phyloP scores from a whole-genome alignment of 129 eudicot species.

The Flaveria bidentis region DNA sequence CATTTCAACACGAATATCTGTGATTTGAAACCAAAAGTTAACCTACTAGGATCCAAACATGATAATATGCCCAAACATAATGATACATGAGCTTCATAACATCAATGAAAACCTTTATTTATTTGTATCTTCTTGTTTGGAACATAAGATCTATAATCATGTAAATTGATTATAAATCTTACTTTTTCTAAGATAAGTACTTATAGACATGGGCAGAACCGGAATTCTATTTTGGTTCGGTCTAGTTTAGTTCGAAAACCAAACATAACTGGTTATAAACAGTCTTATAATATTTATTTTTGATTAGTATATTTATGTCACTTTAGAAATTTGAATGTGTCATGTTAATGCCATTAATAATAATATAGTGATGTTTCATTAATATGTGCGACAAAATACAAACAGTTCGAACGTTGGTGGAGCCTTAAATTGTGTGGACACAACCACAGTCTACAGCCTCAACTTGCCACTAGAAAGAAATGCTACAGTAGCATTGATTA shows the following conservation, averaged over 20 bases:
- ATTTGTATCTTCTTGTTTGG: slow-evolving; percentile 5
- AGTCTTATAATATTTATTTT: background rate
- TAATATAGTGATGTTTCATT: background rate
- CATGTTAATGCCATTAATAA: background rate
- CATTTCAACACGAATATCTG: background rate
- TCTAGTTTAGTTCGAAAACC: background rate
- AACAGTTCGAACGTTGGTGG: background rate
- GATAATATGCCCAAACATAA: background rate
- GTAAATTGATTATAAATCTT: background rate
- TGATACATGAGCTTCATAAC: slow-evolving; percentile 12
- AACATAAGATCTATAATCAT: background rate
- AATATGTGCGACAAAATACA: background rate
- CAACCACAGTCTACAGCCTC: background rate
- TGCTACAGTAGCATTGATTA: background rate
- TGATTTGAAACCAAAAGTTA: slow-evolving; percentile 3
- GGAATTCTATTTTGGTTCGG: background rate
- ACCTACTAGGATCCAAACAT: slow-evolving; percentile 10
- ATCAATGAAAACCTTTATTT: background rate
- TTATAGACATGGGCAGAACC: background rate
- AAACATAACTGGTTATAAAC: background rate
- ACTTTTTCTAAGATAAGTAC: background rate
- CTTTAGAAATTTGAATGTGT: background rate
- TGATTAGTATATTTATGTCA: background rate
- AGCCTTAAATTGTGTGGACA: slow-evolving; percentile 9
- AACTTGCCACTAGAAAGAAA: background rate